phyloP scores from a whole-genome alignment of 164 flowering plant species.

The Sedum album region DNA sequence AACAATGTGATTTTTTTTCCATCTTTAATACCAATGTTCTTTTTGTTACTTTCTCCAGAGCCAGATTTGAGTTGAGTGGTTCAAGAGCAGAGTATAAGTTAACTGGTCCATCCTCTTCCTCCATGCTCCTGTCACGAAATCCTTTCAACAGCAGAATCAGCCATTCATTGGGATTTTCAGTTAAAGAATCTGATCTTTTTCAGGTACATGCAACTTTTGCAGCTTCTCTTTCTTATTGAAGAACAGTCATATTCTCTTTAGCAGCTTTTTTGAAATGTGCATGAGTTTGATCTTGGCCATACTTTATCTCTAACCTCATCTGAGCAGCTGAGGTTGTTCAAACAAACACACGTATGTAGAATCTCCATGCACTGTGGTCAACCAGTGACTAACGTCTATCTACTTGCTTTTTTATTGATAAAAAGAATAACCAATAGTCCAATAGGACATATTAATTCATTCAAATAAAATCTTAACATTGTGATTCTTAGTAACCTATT shows the following conservation, averaged over 20 bases:
- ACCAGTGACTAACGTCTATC: neutral
- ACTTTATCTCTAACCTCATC: slow-evolving; percentile 8
- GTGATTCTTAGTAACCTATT: too few relatives aligned
- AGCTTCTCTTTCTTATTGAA: slow-evolving; percentile 9
- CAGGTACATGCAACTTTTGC: slow-evolving; percentile 25
- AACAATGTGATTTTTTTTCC: neutral
- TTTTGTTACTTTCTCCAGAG: slow-evolving; percentile 19
- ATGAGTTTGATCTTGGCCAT: slow-evolving; percentile 19
- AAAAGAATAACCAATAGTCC: too few relatives aligned
- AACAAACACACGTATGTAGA: neutral
- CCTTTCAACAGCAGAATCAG: slow-evolving; percentile 17
- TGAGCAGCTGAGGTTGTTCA: neutral
- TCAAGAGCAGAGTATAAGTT: slow-evolving; percentile 23
- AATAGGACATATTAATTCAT: too few relatives aligned
- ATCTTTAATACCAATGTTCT: neutral
- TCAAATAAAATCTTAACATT: too few relatives aligned
- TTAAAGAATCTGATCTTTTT: slow-evolving; percentile 29
- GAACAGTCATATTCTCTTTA: neutral
- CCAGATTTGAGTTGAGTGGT: slow-evolving; percentile 35
- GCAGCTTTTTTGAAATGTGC: slow-evolving; percentile 6
- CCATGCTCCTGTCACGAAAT: slow-evolving; percentile 20
- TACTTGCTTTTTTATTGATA: neutral
- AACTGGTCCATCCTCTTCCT: slow-evolving; percentile 15
- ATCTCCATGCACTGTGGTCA: neutral
- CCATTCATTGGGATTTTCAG: slow-evolving; percentile 22